Conservation (phyloP, 441 rosid species). For the Croton laevigatus region DNA sequence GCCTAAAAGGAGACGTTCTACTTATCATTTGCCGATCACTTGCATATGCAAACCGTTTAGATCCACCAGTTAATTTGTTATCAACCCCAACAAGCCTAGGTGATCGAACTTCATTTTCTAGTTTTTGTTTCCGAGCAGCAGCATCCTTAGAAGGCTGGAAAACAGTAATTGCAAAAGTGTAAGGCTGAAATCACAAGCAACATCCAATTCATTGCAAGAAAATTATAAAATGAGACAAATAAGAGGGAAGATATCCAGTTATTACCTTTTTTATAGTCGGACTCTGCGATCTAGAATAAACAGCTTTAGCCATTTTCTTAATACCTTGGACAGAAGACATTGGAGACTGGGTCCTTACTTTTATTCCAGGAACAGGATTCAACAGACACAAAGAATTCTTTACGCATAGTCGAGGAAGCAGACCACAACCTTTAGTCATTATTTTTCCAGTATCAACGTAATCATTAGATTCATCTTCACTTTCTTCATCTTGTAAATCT, state of each 20-base stretch:
- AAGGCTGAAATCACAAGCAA: background rate
- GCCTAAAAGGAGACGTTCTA: slow-evolving; percentile 54
- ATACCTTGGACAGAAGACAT: slow-evolving; percentile 26
- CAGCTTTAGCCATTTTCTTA: slow-evolving; percentile 43
- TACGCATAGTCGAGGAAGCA: slow-evolving; percentile 66
- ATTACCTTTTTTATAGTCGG: slow-evolving; percentile 53
- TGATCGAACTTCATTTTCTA: slow-evolving; percentile 34
- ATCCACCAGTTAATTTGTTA: slow-evolving; percentile 41
- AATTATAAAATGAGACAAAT: background rate
- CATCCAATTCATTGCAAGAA: slow-evolving; percentile 17
- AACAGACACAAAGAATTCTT: slow-evolving; percentile 58
- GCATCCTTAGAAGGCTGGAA: slow-evolving; percentile 48
- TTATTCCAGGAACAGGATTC: slow-evolving; percentile 60
- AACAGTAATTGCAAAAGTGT: slow-evolving; percentile 13
- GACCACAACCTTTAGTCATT: slow-evolving; percentile 68
- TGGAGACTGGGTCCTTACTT: slow-evolving; percentile 40
- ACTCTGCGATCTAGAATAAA: slow-evolving; percentile 39
- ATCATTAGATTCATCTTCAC: slow-evolving; percentile 44
- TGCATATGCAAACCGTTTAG: slow-evolving; percentile 39
- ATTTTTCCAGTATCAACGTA: slow-evolving; percentile 34
- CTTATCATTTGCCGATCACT: slow-evolving; percentile 39
- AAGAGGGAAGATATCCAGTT: background rate
- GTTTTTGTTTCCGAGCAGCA: slow-evolving; percentile 40
- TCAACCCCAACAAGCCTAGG: slow-evolving; percentile 33
- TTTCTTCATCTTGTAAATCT: slow-evolving; percentile 41